These are phyloP conservation scores for Silene vulgaris DNA, from an alignment of 179 eudicot genomes.

Conservation along the genomic window DNA sequence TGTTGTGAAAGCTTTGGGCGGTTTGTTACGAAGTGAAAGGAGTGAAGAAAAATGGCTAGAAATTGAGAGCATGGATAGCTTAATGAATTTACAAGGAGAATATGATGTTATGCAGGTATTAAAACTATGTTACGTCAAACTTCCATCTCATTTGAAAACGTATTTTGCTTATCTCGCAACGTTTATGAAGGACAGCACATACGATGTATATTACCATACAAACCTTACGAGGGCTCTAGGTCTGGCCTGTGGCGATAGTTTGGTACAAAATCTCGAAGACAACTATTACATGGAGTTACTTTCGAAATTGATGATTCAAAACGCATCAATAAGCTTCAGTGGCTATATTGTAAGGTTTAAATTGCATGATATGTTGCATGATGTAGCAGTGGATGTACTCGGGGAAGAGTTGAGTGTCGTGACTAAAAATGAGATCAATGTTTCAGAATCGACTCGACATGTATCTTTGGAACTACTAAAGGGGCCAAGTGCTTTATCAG, in stretches of 20 bases:
- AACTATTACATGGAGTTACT: not conserved
- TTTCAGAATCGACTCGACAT: slow-evolving; percentile 30
- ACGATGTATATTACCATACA: too few relatives aligned
- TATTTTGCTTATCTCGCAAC: slow-evolving; percentile 26
- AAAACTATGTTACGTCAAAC: slow-evolving; percentile 21
- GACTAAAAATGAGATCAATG: slow-evolving; percentile 2
- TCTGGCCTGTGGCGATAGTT: not conserved
- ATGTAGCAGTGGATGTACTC: slow-evolving; percentile 34
- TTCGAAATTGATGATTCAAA: not conserved
- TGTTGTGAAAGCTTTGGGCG: slow-evolving; percentile 23
- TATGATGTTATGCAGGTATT: not conserved
- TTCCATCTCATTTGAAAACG: slow-evolving; percentile 26
- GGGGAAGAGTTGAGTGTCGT: slow-evolving; percentile 29
- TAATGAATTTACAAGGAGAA: not conserved
- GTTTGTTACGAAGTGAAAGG: slow-evolving; percentile 15
- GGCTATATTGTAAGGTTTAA: not conserved
- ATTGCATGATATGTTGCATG: slow-evolving; percentile 36
- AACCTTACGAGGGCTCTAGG: not conserved
- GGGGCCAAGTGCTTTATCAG: not conserved
- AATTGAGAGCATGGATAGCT: slow-evolving; percentile 7
- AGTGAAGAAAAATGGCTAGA: slow-evolving; percentile 23
- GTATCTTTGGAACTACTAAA: slow-evolving; percentile 19
- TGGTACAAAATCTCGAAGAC: too few relatives aligned
- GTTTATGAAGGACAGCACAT: not conserved
- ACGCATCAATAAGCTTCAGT: not conserved